A percentile compares a stretch with the other conserved stretches of the same genome.
Evolutionary conservation across 371 early-diverging fungal species (phyloP).

Genomic region (Rhizopus arrhizus): DNA sequence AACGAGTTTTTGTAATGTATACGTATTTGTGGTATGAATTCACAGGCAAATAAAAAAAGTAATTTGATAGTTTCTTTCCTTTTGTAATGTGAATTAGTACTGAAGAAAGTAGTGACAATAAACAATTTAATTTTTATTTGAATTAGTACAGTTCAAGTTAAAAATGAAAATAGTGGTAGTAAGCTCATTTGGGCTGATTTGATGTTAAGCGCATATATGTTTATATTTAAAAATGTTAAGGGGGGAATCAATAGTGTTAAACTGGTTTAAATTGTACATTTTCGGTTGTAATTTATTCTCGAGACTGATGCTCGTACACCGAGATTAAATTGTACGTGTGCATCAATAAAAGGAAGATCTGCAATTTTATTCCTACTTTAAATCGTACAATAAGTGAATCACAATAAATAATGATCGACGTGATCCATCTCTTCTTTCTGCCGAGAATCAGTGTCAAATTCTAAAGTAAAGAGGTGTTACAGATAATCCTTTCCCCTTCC

Average conservation of each 20-base stretch:
- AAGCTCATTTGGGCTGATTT: neutral
- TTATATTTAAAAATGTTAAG: conserved; percentile 5
- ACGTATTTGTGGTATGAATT: too few species aligned
- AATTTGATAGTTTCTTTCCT: too few species aligned
- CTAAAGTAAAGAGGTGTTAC: neutral
- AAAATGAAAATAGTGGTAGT: neutral
- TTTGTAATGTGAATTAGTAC: too few species aligned
- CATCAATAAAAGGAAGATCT: too few species aligned
- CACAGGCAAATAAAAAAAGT: too few species aligned
- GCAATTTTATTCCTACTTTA: too few species aligned
- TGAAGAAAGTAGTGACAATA: too few species aligned
- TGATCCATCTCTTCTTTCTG: neutral
- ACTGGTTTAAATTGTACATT: neutral
- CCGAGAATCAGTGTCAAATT: conserved; percentile 3
- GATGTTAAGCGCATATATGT: conserved; percentile 2
- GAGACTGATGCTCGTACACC: neutral
- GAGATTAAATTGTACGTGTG: neutral
- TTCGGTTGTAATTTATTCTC: neutral
- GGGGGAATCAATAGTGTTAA: conserved; percentile 1
- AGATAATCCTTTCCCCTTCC: neutral
- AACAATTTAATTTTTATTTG: too few species aligned
- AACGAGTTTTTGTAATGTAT: too few species aligned
- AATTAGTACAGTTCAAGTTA: too few species aligned
- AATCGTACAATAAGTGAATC: neutral
- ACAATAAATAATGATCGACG: neutral